These are phyloP conservation scores for Fusarium proliferatum DNA, from an alignment of 2,329 filamentous ascomycete genomes.

Conservation along the genomic window DNA sequence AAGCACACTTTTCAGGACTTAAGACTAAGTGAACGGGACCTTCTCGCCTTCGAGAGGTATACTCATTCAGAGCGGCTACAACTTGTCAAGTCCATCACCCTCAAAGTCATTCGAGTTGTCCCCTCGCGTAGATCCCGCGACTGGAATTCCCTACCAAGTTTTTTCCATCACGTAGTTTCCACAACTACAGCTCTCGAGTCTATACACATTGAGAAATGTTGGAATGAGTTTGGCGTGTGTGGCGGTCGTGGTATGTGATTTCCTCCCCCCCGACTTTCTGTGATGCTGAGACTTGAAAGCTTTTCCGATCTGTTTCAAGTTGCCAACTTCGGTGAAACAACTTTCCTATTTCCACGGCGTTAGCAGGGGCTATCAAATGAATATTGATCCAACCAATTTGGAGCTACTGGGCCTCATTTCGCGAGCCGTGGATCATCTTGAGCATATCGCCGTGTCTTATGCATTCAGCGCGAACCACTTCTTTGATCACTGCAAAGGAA, in stretches of 20 bases:
- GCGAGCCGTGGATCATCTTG: background rate
- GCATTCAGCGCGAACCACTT: background rate
- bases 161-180: background rate
- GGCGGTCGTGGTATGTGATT: background rate
- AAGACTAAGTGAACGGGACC: background rate
- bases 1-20: background rate
- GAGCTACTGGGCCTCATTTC: background rate
- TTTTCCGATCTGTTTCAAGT: background rate
- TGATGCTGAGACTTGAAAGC: background rate
- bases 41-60: background rate
- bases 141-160: accelerated
- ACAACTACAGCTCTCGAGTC: background rate
- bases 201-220: background rate
- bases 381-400: background rate
- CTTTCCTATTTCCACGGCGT: background rate
- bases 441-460: background rate
- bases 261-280: accelerated
- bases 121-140: background rate
- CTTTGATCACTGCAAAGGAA: background rate
- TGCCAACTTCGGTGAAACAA: background rate
- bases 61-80: background rate
- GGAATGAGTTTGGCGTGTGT: too few species aligned
- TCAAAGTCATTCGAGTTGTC: background rate
- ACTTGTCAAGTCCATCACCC: background rate
- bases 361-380: too few species aligned